These are phyloP conservation scores for Verticillium isaacii DNA, from an alignment of 2,329 filamentous ascomycete species.

Conservation along the genomic window DNA sequence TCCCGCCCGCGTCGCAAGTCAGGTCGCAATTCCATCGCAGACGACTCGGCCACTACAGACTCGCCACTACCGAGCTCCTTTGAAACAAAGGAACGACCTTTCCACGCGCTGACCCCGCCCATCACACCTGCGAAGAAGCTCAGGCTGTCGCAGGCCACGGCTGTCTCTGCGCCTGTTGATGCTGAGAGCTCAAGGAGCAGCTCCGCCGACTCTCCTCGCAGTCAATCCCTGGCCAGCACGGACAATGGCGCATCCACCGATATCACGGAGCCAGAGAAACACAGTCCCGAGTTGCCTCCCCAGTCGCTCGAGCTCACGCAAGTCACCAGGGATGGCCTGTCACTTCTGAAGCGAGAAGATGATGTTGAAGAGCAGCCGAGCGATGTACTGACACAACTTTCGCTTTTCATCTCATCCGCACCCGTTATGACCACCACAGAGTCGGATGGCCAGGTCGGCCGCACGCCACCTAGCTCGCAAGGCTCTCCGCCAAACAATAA, in stretches of 20 bases:
- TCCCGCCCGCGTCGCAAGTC: conserved; percentile 18
- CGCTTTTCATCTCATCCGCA: conserved; percentile 1
- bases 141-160: conserved; percentile 29
- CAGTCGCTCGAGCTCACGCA: conserved; percentile 28
- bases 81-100: conserved; percentile 29
- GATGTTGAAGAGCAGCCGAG: conserved; percentile 13
- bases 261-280: conserved; percentile 45
- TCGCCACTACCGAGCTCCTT: conserved; percentile 8
- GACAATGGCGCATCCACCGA: conserved; percentile 32
- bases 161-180: conserved; percentile 20
- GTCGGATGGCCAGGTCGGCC: too few species aligned
- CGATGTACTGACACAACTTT: conserved; percentile 10
- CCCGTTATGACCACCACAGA: background rate
- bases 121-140: conserved; percentile 49
- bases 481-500: conserved; percentile 7
- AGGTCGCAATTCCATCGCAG: background rate
- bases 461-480: background rate
- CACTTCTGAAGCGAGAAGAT: conserved; percentile 26
- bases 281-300: conserved; percentile 31
- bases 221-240: conserved; percentile 24
- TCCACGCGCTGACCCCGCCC: conserved; percentile 46
- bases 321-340: conserved; percentile 16
- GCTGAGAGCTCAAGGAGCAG: conserved; percentile 30
- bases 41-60: background rate
- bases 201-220: conserved; percentile 26